Evolutionary conservation across 805 yeast species (phyloP), one percentile per base, ranked within the genome.

Genomic region (Sugiyamaella smithiae): DNA sequence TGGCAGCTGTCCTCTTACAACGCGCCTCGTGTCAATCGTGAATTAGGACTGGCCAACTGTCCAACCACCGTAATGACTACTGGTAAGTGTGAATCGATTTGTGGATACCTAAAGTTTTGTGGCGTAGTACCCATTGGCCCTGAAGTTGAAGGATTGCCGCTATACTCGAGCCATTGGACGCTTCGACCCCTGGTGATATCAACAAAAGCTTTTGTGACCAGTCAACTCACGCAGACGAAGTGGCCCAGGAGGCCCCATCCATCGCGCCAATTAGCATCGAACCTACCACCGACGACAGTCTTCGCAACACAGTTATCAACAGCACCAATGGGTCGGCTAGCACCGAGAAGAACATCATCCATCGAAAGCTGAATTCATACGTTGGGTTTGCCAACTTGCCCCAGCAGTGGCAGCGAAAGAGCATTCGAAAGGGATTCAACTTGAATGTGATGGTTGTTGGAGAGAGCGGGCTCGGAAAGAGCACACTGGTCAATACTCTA

Each of bases 321-420:
- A 42, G 28, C 12, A 25, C 32, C 7, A n/a, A 23, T 4, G 46
- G 43, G 17, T 33, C 46, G 24, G 48, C 47, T 16, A 22, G 52
- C 16, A 46, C 54, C 22, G 59, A 55, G 40, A 41, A 55, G 35
- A 58, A 53, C 48, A 51, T 58, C 20, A 56, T 59, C 40, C 59
- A 59, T 17, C 56, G 95, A 60, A 88, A 88, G 65, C 80, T 91
- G 59, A 86, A 84, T 58, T 91, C 95, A 2, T 90, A 85, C 65
- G 99, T 93, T 49, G 99, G 99, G 4, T 93, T 93, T 71, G 96
- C 97, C 57, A 93, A 90, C 70, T 76, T 93, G 63, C 99, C 99
- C 51, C 93, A 90, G 65, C 99, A 93, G 73, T 93, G 97, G 97
- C 98, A 93, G 72, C 82, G 96, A 70, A 88, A 86, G 69, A 84